phyloP scores from a whole-genome alignment of 192 early-diverging fungal genomes.

The Bifiguratus adelaidae region DNA sequence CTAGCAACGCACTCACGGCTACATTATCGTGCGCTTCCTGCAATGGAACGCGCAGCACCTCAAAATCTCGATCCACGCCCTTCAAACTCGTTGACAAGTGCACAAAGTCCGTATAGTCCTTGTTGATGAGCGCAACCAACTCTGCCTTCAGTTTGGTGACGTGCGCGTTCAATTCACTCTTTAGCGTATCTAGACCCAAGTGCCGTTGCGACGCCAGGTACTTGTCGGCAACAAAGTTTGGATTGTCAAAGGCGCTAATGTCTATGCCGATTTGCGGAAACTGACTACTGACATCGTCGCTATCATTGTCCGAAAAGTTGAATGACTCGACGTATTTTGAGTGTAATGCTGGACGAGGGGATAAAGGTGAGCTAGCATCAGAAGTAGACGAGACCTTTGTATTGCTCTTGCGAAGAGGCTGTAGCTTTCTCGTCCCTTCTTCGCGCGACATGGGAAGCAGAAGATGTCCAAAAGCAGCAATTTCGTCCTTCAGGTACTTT shows the following conservation, averaged over 20 bases:
- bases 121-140: slow-evolving; percentile 68
- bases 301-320: slow-evolving; percentile 10
- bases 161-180: slow-evolving; percentile 41
- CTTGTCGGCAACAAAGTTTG: slow-evolving; percentile 41
- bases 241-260: slow-evolving; percentile 10
- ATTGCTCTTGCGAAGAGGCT: no score
- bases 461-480: no score
- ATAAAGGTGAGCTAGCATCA: no score
- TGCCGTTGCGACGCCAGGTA: slow-evolving; percentile 57
- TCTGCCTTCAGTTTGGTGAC: slow-evolving; percentile 56
- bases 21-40: slow-evolving; percentile 49
- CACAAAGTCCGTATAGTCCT: slow-evolving; percentile 75
- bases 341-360: no score
- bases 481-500: no score
- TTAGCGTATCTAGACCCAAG: slow-evolving; percentile 53
- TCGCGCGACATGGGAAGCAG: no score
- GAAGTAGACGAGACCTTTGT: no score
- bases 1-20: no score
- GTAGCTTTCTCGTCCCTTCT: no score
- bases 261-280: slow-evolving; percentile 17
- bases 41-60: slow-evolving; percentile 44
- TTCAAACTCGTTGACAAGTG: slow-evolving; percentile 68
- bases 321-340: no score
- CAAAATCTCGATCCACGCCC: slow-evolving; percentile 58
- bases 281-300: slow-evolving; percentile 11